These are phyloP conservation scores for Exophiala calicioides DNA, from an alignment of 2,329 filamentous ascomycete genomes.

Conservation along the genomic window DNA sequence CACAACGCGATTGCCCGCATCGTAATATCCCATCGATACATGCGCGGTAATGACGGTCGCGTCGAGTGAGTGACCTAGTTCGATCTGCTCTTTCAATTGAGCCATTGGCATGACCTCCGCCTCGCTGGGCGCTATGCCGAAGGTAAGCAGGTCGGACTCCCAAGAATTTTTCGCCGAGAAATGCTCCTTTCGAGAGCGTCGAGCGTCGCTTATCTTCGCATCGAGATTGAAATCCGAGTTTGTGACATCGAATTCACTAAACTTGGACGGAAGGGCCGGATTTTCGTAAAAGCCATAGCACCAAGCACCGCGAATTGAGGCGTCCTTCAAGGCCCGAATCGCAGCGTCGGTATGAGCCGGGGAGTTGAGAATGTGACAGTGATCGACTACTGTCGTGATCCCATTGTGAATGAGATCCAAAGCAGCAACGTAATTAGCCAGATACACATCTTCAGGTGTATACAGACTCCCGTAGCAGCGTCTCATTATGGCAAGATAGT, in stretches of 20 bases:
- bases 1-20: constrained; percentile 2
- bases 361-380: constrained; percentile 34
- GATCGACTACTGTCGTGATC: constrained; percentile 32
- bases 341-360: constrained; percentile 33
- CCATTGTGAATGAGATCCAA: constrained; percentile 15
- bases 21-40: constrained; percentile 1
- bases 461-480: constrained; percentile 29
- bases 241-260: background rate
- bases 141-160: background rate
- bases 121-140: constrained; percentile 6
- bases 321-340: constrained; percentile 30
- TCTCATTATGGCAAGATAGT: constrained; percentile 37
- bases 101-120: constrained; percentile 1
- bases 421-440: constrained; percentile 7
- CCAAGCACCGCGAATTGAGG: constrained; percentile 35
- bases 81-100: constrained; percentile 2
- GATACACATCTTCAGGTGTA: constrained; percentile 44
- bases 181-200: constrained; percentile 1
- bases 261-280: background rate
- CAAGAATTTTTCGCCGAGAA: background rate
- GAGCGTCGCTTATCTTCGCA: background rate
- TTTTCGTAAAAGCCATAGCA: constrained; percentile 28
- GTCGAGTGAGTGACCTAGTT: background rate
- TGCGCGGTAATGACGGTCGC: constrained; percentile 3
- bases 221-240: background rate